These are phyloP conservation scores for Hygrophoropsis aurantiaca DNA, from an alignment of 768 basidiomycete genomes.

Conservation along the genomic window DNA sequence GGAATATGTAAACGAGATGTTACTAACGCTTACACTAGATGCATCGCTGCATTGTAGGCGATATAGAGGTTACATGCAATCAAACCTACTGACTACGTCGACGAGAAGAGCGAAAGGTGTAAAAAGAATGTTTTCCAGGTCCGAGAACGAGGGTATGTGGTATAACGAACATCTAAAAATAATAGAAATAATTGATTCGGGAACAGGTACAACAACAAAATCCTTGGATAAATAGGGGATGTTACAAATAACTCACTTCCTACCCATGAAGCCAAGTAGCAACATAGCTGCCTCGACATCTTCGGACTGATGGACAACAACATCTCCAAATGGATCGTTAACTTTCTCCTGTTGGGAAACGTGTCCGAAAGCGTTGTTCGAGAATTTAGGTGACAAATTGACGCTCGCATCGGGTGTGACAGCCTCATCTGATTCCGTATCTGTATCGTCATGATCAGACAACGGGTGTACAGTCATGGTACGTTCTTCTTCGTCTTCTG, in stretches of 20 bases:
- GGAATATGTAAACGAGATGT: too few relatives aligned
- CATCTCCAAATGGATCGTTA: constrained; percentile 3
- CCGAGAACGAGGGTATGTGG: not conserved
- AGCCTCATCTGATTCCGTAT: constrained; percentile 14
- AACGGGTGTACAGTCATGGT: constrained; percentile 5
- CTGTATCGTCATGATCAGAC: constrained; percentile 8
- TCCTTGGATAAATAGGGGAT: not conserved
- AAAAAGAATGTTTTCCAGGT: too few relatives aligned
- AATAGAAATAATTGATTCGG: constrained; percentile 26
- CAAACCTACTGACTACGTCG: too few relatives aligned
- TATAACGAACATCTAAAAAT: constrained; percentile 15
- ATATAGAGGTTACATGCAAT: too few relatives aligned
- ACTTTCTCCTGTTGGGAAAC: not conserved
- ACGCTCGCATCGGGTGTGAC: constrained; percentile 14
- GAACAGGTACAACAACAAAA: constrained; percentile 18
- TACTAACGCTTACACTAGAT: too few relatives aligned
- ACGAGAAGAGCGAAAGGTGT: too few relatives aligned
- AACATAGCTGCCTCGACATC: constrained; percentile 38
- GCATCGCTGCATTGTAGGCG: too few relatives aligned
- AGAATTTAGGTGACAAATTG: constrained; percentile 7
- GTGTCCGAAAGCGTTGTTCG: not conserved
- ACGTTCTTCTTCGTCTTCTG: constrained; percentile 18
- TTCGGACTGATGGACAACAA: constrained; percentile 18
- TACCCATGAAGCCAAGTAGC: constrained; percentile 32
- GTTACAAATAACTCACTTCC: constrained; percentile 6